Base-by-base conservation (phyloP, 805 yeast species). In the Candida awuae region DNA sequence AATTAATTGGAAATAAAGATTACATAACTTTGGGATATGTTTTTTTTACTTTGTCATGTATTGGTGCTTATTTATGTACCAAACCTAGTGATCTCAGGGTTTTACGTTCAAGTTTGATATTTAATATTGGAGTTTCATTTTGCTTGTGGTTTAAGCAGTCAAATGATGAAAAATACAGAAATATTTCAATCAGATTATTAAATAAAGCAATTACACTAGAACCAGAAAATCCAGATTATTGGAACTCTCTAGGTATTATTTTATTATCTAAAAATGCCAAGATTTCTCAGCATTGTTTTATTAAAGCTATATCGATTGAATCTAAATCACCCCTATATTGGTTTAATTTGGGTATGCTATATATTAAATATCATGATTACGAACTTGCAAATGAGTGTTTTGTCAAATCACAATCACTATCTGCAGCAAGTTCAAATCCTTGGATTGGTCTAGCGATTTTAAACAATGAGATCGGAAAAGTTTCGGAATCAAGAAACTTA, bases 261-360 rank as follows among this genome's bases (percentile, higher is more conserved):
- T 74, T 85, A 7, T 68, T 79, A 39, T 62, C 75, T 3, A 59
- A 67, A 4, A 82, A 77, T 47, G 79, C 90, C 0, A 70, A 73
- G 34, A 82, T 85, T 6, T 68, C 97, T 0, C 99, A 92, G 59
- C 99, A 92, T 61, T 86, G 96, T 56, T 85, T 84, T 51, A 83
- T 92, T 50, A 81, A 84, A 46, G 88, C 97, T 1, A 62, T 79
- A 2, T 68, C 84, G 0, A 59, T 87, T 29, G 80, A 84, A 34
- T 73, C 83, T 6, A 73, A 75, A 38, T 84, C 83, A 40, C 73
- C 80, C 4, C 62, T 63, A 14, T 71, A 79, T 5, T 92, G 97
- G 96, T 70, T 79, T 13, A 84, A 85, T 49, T 63, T 92, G 42
- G 96, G 94, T 0, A 71, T 83, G 6, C 63, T 92, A 26, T 88